Evolutionary conservation across 495 filamentous ascomycete genomes (phyloP).

Genomic region (Penicillium angulare): DNA sequence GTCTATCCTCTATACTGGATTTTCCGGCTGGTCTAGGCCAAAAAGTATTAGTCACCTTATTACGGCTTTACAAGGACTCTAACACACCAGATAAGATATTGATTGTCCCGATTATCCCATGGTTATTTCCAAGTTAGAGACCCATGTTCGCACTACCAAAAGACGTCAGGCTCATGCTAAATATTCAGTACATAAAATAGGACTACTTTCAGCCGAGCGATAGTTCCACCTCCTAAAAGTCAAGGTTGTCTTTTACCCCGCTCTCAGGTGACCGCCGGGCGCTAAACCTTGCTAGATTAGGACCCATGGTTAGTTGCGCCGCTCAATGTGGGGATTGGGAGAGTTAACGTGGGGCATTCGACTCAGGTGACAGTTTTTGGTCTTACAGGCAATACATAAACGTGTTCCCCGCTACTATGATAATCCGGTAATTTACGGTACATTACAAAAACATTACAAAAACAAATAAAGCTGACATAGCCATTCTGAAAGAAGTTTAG

Average conservation of each 20-base stretch:
- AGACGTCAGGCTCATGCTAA: constrained; percentile 3
- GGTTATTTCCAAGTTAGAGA: background rate
- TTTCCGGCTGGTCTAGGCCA: constrained; percentile 4
- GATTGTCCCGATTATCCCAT: constrained; percentile 5
- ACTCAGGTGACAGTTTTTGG: no score
- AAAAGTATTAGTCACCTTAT: background rate
- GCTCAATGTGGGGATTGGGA: no score
- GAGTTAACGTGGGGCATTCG: no score
- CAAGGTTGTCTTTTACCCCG: background rate
- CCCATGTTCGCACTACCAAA: constrained; percentile 2
- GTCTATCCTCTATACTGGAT: constrained; percentile 2
- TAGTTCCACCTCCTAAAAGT: constrained; percentile 1
- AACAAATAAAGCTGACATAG: no score
- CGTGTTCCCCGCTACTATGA: no score
- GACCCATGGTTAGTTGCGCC: no score
- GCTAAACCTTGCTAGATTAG: constrained; percentile 1
- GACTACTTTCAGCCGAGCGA: background rate
- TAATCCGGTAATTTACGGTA: no score
- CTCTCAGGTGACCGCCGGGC: constrained; percentile 1
- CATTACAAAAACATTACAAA: no score
- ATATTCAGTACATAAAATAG: background rate
- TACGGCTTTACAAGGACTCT: background rate
- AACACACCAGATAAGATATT: constrained; percentile 2
- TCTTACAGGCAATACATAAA: no score
- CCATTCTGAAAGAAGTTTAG: no score